phyloP scores from a whole-genome alignment of 2,329 filamentous ascomycete genomes.

The Pezicula neosporulosa region DNA sequence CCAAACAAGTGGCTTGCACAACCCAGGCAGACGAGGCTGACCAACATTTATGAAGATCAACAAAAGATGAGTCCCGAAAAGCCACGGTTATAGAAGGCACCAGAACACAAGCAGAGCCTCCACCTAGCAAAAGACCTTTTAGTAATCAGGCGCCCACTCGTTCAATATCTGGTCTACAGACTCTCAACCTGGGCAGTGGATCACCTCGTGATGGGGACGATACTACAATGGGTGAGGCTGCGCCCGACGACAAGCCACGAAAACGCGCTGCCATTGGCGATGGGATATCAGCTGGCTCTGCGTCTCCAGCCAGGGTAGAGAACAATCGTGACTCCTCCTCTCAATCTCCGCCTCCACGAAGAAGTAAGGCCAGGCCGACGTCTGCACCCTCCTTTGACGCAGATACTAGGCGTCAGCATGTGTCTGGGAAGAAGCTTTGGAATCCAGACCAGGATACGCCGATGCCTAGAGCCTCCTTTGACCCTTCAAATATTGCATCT shows the following conservation, averaged over 20 bases:
- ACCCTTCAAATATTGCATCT: conserved; percentile 25
- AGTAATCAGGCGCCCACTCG: conserved; percentile 4
- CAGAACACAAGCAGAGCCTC: conserved; percentile 7
- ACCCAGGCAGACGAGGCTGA: neutral
- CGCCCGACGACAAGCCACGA: conserved; percentile 13
- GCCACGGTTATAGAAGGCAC: conserved; percentile 8
- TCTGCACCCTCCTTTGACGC: conserved; percentile 13
- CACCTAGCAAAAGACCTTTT: conserved; percentile 10
- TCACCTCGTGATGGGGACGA: conserved; percentile 11
- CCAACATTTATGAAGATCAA: neutral
- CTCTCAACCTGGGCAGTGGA: conserved; percentile 15
- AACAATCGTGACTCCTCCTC: conserved; percentile 13
- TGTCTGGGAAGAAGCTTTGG: conserved; percentile 21
- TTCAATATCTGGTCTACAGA: conserved; percentile 13
- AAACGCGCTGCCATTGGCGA: conserved; percentile 23
- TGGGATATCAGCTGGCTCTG: conserved; percentile 24
- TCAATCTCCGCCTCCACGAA: conserved; percentile 16
- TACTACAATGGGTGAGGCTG: conserved; percentile 13
- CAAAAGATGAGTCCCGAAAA: neutral
- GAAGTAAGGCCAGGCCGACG: conserved; percentile 17
- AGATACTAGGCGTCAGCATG: conserved; percentile 8
- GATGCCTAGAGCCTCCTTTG: conserved; percentile 15
- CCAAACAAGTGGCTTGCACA: too few species aligned
- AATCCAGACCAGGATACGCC: conserved; percentile 16
- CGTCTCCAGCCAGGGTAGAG: conserved; percentile 8